Percentiles rank a stretch among this genome's conserved stretches.
Conservation (phyloP, 805 yeast species). For the Zygosaccharomyces kombuchaensis region DNA sequence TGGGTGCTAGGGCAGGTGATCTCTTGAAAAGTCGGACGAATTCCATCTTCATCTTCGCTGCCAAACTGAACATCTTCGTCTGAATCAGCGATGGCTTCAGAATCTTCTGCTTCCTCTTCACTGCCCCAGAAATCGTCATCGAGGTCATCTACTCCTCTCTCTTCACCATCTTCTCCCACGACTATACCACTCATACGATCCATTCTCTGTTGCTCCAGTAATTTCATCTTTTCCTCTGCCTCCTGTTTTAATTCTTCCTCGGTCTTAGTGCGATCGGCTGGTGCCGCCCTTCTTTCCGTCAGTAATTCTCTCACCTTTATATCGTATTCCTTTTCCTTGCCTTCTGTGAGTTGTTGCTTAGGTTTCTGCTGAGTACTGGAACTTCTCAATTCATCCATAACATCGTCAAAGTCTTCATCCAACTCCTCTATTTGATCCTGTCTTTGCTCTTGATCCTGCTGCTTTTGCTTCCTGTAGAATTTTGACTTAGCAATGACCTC, state of each 20-base stretch:
- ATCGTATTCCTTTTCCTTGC: constrained; percentile 51
- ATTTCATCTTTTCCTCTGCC: constrained; percentile 53
- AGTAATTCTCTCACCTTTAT: constrained; percentile 60
- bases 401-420: constrained; percentile 69
- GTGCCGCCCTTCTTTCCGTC: constrained; percentile 71
- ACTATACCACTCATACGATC: constrained; percentile 69
- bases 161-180: constrained; percentile 42
- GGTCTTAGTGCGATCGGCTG: constrained; percentile 77
- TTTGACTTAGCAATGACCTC: constrained; percentile 82
- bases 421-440: constrained; percentile 60
- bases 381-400: constrained; percentile 50
- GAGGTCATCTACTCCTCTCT: constrained; percentile 62
- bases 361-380: constrained; percentile 20
- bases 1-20: constrained; percentile 48
- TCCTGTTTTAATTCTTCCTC: constrained; percentile 64
- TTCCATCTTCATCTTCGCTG: constrained; percentile 32
- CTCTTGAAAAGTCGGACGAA: background rate
- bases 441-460: constrained; percentile 53
- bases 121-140: constrained; percentile 67
- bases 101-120: constrained; percentile 44
- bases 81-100: constrained; percentile 36
- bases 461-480: constrained; percentile 71
- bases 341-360: constrained; percentile 34
- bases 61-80: constrained; percentile 39
- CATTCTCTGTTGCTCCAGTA: constrained; percentile 62